These are phyloP conservation scores for Apocynum venetum DNA, from an alignment of 257 asterid species.

Conservation along the genomic window DNA sequence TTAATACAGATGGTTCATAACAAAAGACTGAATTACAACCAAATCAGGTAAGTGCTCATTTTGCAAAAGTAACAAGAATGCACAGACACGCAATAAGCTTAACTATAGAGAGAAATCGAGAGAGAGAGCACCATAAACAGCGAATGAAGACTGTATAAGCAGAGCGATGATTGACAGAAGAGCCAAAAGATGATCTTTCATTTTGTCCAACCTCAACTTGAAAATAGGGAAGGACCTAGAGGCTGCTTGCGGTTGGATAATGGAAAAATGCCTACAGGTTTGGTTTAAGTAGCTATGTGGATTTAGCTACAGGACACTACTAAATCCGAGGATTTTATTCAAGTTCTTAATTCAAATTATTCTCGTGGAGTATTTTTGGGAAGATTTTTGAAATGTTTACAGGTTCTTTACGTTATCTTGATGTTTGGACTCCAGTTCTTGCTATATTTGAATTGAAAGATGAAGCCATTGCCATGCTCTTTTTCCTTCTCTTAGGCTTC, in stretches of 20 bases:
- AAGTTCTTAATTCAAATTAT: neutral
- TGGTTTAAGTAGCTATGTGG: too few species aligned
- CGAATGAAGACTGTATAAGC: slow-evolving; percentile 1
- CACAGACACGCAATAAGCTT: too few species aligned
- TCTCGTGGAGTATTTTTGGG: neutral
- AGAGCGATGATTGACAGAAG: slow-evolving; percentile 2
- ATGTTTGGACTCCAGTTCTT: neutral
- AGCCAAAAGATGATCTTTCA: slow-evolving; percentile 6
- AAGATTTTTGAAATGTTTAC: neutral
- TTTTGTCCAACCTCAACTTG: neutral
- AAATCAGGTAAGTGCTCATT: too few species aligned
- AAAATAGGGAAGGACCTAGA: neutral
- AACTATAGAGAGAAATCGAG: neutral
- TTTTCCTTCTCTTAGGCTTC: too few species aligned
- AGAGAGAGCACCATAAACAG: slow-evolving; percentile 18
- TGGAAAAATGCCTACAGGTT: neutral
- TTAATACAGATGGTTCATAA: too few species aligned
- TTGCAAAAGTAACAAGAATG: too few species aligned
- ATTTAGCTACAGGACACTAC: neutral
- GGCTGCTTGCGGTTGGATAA: neutral
- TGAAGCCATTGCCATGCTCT: neutral
- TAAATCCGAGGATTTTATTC: neutral
- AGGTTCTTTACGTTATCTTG: neutral
- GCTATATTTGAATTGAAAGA: neutral
- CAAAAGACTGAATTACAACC: too few species aligned